Evolutionary conservation across 2,329 filamentous ascomycete genomes (phyloP).

Genomic region (Hypomyces rosellus): DNA sequence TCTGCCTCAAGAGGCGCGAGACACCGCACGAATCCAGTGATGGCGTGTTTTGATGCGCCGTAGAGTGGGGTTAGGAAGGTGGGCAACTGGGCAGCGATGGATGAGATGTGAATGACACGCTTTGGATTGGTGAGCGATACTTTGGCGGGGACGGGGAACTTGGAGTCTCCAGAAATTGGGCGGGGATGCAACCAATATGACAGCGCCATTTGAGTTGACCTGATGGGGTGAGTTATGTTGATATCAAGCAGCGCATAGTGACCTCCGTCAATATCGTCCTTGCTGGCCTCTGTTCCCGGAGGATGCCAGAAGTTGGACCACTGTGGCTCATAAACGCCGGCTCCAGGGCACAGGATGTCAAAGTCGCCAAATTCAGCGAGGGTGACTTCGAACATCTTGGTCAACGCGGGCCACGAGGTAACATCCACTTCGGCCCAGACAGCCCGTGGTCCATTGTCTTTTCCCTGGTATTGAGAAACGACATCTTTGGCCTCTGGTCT

Average conservation of each 20-base stretch:
- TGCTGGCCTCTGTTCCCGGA: slow-evolving; percentile 24
- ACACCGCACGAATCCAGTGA: slow-evolving; percentile 29
- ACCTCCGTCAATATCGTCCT: slow-evolving; percentile 19
- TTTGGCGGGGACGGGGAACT: slow-evolving; percentile 4
- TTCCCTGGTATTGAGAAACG: slow-evolving; percentile 1
- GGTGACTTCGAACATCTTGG: slow-evolving; percentile 5
- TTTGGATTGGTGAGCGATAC: slow-evolving; percentile 6
- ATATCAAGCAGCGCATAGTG: slow-evolving; percentile 30
- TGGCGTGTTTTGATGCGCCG: slow-evolving; percentile 30
- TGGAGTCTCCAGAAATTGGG: neutral
- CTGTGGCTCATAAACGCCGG: slow-evolving; percentile 9
- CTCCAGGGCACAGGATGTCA: slow-evolving; percentile 9
- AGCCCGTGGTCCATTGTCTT: neutral
- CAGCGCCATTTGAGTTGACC: slow-evolving; percentile 32
- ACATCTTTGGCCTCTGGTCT: slow-evolving; percentile 7
- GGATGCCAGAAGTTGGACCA: slow-evolving; percentile 15
- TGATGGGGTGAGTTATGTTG: slow-evolving; percentile 32
- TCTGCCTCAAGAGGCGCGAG: slow-evolving; percentile 24
- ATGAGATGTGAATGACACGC: slow-evolving; percentile 8
- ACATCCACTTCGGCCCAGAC: slow-evolving; percentile 7
- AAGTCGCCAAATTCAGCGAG: slow-evolving; percentile 5
- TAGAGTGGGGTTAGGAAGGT: slow-evolving; percentile 29
- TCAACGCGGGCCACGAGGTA: slow-evolving; percentile 8
- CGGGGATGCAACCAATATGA: slow-evolving; percentile 29
- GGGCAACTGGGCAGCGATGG: slow-evolving; percentile 21